These are phyloP conservation scores for Penicillium sp. DNA, from an alignment of 2,329 filamentous ascomycete species.

Conservation along the genomic window DNA sequence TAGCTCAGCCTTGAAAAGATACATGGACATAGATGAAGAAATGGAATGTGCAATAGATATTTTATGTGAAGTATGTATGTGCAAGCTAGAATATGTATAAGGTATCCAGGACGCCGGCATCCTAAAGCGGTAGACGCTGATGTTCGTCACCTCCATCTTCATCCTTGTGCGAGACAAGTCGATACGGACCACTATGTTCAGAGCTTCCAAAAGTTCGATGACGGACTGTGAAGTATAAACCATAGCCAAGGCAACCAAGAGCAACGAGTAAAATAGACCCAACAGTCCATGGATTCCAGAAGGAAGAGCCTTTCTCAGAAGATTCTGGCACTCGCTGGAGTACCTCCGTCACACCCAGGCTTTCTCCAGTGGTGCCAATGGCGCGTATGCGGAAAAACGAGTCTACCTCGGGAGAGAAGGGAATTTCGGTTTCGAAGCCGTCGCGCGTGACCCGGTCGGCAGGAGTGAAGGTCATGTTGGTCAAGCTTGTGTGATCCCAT, in stretches of 20 bases:
- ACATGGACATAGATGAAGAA: no score
- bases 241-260: slow-evolving; percentile 11
- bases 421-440: slow-evolving; percentile 26
- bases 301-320: neutral
- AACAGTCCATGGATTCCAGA: slow-evolving; percentile 5
- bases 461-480: slow-evolving; percentile 16
- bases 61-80: neutral
- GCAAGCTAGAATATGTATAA: slow-evolving; percentile 6
- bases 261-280: slow-evolving; percentile 8
- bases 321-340: slow-evolving; percentile 8
- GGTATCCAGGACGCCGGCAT: slow-evolving; percentile 13
- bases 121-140: slow-evolving; percentile 14
- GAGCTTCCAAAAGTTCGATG: neutral
- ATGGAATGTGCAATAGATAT: neutral
- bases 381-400: slow-evolving; percentile 24
- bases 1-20: no score
- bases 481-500: slow-evolving; percentile 17
- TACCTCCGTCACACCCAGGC: slow-evolving; percentile 22
- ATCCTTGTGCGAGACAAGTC: slow-evolving; percentile 14
- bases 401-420: slow-evolving; percentile 7
- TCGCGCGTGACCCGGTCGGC: slow-evolving; percentile 16
- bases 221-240: slow-evolving; percentile 13
- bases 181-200: slow-evolving; percentile 6
- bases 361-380: slow-evolving; percentile 19
- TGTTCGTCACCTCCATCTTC: slow-evolving; percentile 8